phyloP scores from a whole-genome alignment of 2,329 filamentous ascomycete species.

The Alternaria sp. region DNA sequence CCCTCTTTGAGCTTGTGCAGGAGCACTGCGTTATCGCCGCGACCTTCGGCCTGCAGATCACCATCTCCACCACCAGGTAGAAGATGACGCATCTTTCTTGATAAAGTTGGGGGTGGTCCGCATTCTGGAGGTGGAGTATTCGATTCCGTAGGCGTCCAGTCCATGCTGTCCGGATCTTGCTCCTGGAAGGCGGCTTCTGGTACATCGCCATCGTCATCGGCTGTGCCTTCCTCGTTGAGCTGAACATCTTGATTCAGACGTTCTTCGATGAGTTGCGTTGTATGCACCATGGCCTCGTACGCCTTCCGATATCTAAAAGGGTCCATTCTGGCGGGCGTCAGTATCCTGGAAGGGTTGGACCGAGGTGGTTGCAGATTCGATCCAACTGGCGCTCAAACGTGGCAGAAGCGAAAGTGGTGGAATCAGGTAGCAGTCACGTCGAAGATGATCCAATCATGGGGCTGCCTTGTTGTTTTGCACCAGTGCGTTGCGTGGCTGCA shows the following conservation, averaged over 20 bases:
- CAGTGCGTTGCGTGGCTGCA: conserved; percentile 5
- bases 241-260: conserved; percentile 32
- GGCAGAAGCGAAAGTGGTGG: background rate
- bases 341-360: conserved; percentile 13
- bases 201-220: conserved; percentile 12
- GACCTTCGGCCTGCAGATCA: conserved; percentile 27
- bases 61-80: conserved; percentile 35
- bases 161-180: conserved; percentile 47
- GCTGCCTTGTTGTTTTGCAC: conserved; percentile 9
- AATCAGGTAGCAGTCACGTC: background rate
- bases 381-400: background rate
- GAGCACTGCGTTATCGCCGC: conserved; percentile 36
- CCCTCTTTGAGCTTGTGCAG: conserved; percentile 46
- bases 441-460: conserved; percentile 11
- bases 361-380: background rate
- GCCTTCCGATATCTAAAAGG: conserved; percentile 46
- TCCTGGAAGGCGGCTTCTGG: conserved; percentile 25
- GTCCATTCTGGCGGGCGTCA: conserved; percentile 40
- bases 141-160: conserved; percentile 45
- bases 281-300: conserved; percentile 47
- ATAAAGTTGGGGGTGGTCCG: conserved; percentile 36
- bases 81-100: conserved; percentile 40
- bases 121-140: conserved; percentile 37
- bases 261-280: conserved; percentile 41
- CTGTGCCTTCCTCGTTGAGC: conserved; percentile 6